Percentiles rank a stretch among this genome's conserved stretches.
Conservation (phyloP, 192 early-diverging fungal species). For the Rhizoclosmatium globosum region DNA sequence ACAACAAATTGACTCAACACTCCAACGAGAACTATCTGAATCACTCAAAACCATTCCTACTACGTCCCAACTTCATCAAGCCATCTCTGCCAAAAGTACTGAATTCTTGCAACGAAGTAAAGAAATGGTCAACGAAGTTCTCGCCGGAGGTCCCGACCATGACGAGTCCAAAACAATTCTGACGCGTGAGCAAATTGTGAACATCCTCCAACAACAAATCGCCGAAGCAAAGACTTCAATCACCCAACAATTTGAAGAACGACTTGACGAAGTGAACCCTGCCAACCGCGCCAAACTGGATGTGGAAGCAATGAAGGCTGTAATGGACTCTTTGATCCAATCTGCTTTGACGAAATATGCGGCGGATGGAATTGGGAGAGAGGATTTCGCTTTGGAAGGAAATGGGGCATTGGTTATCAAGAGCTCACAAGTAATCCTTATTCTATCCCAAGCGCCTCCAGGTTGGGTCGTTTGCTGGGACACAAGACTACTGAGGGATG, state of each 20-base stretch:
- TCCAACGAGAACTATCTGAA: conserved; percentile 3
- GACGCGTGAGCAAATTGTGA: conserved; percentile 24
- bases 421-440: conserved; percentile 23
- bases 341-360: conserved; percentile 26
- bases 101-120: not conserved
- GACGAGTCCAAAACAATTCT: conserved; percentile 16
- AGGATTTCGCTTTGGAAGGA: conserved; percentile 29
- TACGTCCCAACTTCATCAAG: not conserved
- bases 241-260: not conserved
- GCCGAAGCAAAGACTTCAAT: not conserved
- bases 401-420: conserved; percentile 20
- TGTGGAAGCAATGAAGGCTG: conserved; percentile 20
- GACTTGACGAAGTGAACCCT: not conserved
- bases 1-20: not conserved
- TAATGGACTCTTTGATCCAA: conserved; percentile 27
- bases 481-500: not conserved
- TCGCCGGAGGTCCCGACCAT: not conserved
- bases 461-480: not conserved
- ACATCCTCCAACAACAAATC: not conserved
- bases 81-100: not conserved
- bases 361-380: conserved; percentile 35
- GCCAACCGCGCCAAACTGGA: conserved; percentile 13
- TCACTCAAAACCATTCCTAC: not conserved
- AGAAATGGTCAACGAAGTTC: conserved; percentile 18
- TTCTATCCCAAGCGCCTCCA: not conserved